Conservation (phyloP, 1,284 basidiomycete genomes). For the Rhodotorula sp. region DNA sequence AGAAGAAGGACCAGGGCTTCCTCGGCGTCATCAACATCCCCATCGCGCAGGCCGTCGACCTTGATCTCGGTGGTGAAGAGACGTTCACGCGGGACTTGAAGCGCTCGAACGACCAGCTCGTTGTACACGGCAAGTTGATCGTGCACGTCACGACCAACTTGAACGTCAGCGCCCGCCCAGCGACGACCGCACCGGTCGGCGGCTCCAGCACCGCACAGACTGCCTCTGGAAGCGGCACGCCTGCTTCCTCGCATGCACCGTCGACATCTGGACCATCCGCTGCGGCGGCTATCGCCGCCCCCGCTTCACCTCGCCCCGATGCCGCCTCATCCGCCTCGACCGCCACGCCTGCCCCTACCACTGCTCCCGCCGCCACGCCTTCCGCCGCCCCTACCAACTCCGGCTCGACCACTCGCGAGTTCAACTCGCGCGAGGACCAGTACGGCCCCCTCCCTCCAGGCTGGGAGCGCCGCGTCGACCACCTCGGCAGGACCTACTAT, state of each 20-base stretch:
- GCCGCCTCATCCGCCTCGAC: constrained; percentile 8
- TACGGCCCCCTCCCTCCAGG: constrained; percentile 76
- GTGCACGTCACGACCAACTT: constrained; percentile 76
- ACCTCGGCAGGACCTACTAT: constrained; percentile 79
- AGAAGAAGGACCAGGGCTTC: constrained; percentile 94
- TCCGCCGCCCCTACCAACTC: constrained; percentile 19
- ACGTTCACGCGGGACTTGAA: constrained; percentile 74
- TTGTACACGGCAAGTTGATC: constrained; percentile 80
- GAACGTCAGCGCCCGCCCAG: constrained; percentile 46
- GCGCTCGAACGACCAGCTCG: constrained; percentile 80
- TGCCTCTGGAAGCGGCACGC: constrained; percentile 8
- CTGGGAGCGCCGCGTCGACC: constrained; percentile 92
- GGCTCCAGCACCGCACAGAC: constrained; percentile 37
- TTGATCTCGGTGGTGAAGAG: constrained; percentile 86
- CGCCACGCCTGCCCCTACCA: constrained; percentile 1
- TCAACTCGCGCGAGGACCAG: constrained; percentile 76
- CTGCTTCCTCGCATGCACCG: constrained; percentile 21
- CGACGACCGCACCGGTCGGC: constrained; percentile 35
- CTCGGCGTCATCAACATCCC: constrained; percentile 89
- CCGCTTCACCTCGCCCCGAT: constrained; percentile 38
- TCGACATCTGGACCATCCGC: constrained; percentile 20
- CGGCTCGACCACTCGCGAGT: constrained; percentile 63
- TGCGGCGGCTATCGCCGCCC: constrained; percentile 30
- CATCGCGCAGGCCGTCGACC: constrained; percentile 83
- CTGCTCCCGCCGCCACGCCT: constrained; percentile 16